Base-by-base conservation (phyloP, 2,329 filamentous ascomycete species). In the Fusarium sp. region DNA sequence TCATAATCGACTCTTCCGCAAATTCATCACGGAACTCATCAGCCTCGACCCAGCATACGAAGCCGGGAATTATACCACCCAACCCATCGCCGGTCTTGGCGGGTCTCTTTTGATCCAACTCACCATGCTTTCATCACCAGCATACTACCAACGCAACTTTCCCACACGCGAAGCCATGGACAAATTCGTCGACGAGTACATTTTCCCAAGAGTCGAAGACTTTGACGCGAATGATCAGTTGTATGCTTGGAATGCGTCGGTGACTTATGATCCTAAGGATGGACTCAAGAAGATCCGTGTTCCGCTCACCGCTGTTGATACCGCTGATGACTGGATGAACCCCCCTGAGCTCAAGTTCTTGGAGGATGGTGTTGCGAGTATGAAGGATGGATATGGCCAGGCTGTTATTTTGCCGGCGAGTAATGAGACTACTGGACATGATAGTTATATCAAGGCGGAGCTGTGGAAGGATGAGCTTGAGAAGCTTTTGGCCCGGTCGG, bases 251-350 rank as follows among this genome's bases (percentile, higher is more conserved):
- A 68, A 70, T 3, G 46, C 68, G 4, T 70, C 67, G 2, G 15
- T 63, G 0, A 51, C 53, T 0, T 71, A 59, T 4, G 43, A 54
- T 14, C 67, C 68, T 3, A 57, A 64, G 3, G 42, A 45, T 2
- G 45, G 45, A 0, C 57, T 70, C 0, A 62, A 66, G 2, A 70
- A 43, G 0, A 71, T 70, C 14, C 46, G 24, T 0, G 68, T 46
- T n/a, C 63, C 67, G 20, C 6, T 71, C 18, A 71, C 63, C 14
- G 67, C 63, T 0, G 58, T 70, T 0, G 68, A 71, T 10, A 70
- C 68, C 6, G 67, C 63, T 1, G 67, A 70, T 40, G 68, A 70
- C 5, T 64, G 54, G 45, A 45, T 71, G 42, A 70, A 70, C 16
- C 68, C 63, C 0, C 29, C 29, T 0, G 68, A 71, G 34, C 68